Conservation (phyloP, 805 yeast species). For the Candida argentea region DNA sequence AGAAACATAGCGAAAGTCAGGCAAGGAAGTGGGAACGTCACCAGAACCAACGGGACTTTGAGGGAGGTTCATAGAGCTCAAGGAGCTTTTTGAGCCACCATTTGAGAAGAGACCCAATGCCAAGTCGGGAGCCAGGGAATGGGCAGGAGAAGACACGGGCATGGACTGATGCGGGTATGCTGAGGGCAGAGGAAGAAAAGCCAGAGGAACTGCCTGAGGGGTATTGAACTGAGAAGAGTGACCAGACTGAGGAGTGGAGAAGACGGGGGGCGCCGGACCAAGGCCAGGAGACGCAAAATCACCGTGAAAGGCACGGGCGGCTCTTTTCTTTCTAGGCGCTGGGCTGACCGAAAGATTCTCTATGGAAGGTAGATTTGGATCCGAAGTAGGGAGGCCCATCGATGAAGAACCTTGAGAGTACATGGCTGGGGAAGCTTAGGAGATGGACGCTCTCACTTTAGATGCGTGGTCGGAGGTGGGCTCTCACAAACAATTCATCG, state of each 20-base stretch:
- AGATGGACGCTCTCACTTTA: too few relatives aligned
- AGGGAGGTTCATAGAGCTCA: not conserved
- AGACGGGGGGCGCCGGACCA: not conserved
- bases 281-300: slow-evolving; percentile 7
- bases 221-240: too few relatives aligned
- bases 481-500: too few relatives aligned
- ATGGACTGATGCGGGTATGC: slow-evolving; percentile 1
- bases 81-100: not conserved
- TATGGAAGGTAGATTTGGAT: too few relatives aligned
- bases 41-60: too few relatives aligned
- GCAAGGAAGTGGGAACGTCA: slow-evolving; percentile 5
- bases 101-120: not conserved
- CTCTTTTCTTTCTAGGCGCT: slow-evolving; percentile 16
- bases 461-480: too few relatives aligned
- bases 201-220: too few relatives aligned
- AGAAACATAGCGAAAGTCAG: slow-evolving; percentile 10
- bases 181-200: not conserved
- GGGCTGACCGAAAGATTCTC: slow-evolving; percentile 5
- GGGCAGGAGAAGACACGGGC: slow-evolving; percentile 1
- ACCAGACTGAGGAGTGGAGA: not conserved
- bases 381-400: too few relatives aligned
- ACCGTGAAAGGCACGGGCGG: slow-evolving; percentile 21
- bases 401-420: too few relatives aligned
- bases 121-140: slow-evolving; percentile 1
- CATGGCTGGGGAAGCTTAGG: too few relatives aligned